Evolutionary conservation across 169 alveolate genomes (phyloP).

Genomic region (Plasmodium sp.): DNA sequence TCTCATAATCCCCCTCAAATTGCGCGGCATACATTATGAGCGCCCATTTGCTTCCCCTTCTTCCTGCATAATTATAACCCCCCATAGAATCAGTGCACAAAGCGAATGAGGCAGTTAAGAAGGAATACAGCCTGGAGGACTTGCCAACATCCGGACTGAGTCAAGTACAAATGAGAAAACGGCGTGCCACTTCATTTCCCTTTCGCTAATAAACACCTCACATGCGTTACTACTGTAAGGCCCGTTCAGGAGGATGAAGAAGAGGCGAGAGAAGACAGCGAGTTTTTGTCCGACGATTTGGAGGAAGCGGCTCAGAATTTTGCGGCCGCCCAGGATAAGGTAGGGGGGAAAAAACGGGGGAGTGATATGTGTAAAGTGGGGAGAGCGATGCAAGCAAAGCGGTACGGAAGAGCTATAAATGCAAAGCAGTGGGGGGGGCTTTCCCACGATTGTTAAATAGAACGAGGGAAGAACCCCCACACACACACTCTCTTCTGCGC

Average conservation of each 20-base stretch:
- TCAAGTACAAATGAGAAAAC: conserved; percentile 16
- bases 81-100: not conserved
- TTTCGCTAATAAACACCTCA: not conserved
- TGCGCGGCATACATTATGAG: not conserved
- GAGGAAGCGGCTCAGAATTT: conserved; percentile 68
- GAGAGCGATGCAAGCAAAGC: not conserved
- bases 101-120: conserved; percentile 12
- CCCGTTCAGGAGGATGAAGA: conserved; percentile 63
- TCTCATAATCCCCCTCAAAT: not conserved
- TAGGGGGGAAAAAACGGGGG: not conserved
- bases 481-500: not conserved
- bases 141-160: conserved; percentile 61
- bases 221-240: conserved; percentile 3
- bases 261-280: conserved; percentile 63
- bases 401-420: not conserved
- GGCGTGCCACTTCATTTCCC: not conserved
- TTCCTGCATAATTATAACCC: not conserved
- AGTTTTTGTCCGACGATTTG: conserved; percentile 28
- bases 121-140: conserved; percentile 23
- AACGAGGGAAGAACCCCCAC: not conserved
- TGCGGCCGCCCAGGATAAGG: conserved; percentile 13
- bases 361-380: not conserved
- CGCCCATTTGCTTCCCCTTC: not conserved
- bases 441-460: not conserved
- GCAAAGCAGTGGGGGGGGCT: not conserved